phyloP scores from a whole-genome alignment of 306 rosid species.

The Purshia tridentata region DNA sequence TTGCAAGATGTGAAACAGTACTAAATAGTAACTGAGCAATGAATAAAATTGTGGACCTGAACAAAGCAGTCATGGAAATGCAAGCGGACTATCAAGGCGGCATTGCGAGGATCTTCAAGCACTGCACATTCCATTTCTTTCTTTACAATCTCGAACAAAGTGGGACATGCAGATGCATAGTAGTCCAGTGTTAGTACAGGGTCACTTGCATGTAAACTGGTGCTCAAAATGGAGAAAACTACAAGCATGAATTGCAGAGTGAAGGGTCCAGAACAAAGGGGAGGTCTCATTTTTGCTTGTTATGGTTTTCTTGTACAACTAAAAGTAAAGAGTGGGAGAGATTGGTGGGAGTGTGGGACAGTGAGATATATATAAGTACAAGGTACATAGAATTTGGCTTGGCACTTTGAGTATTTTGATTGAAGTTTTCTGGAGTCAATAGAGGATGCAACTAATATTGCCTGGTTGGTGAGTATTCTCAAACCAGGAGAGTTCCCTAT shows the following conservation, averaged over 20 bases:
- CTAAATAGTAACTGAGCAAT: background rate
- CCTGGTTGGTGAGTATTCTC: constrained; percentile 66
- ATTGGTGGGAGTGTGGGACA: constrained; percentile 45
- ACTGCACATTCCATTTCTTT: constrained; percentile 79
- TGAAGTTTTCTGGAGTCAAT: constrained; percentile 52
- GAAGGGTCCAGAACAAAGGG: constrained; percentile 27
- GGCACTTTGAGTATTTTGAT: constrained; percentile 35
- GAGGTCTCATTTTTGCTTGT: constrained; percentile 42
- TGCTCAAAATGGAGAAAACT: constrained; percentile 25
- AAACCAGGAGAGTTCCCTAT: constrained; percentile 33
- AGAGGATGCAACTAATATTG: constrained; percentile 79
- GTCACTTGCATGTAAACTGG: constrained; percentile 50
- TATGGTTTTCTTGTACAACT: constrained; percentile 23
- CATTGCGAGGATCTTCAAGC: constrained; percentile 63
- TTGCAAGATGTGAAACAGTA: too few species aligned
- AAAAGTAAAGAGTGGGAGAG: constrained; percentile 36
- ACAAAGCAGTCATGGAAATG: constrained; percentile 94
- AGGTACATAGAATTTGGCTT: constrained; percentile 17
- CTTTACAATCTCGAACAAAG: constrained; percentile 56
- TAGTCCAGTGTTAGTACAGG: constrained; percentile 62
- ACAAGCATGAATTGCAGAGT: constrained; percentile 34
- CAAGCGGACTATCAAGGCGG: constrained; percentile 61
- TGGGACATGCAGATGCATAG: constrained; percentile 74
- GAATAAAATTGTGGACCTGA: constrained; percentile 49
- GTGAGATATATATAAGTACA: constrained; percentile 30